phyloP scores from a whole-genome alignment of 176 grass and related monocot species.

The Carex myosuroides region DNA sequence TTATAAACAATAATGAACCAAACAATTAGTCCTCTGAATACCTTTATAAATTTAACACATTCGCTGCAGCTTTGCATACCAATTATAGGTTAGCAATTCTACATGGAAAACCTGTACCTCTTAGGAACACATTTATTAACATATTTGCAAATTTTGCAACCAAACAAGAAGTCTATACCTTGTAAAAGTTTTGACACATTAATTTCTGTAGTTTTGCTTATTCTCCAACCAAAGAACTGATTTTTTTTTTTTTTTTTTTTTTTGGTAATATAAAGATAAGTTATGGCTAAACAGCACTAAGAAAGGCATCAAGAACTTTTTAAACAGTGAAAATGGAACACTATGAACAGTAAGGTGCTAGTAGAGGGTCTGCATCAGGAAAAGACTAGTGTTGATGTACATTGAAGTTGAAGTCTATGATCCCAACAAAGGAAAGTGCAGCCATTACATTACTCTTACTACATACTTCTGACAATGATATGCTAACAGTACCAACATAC shows the following conservation, averaged over 20 bases:
- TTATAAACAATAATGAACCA: not conserved
- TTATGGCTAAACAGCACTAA: not conserved
- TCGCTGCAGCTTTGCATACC: not conserved
- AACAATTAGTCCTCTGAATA: not conserved
- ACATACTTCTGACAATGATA: slow-evolving; percentile 20
- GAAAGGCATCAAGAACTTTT: not conserved
- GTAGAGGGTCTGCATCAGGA: slow-evolving; percentile 19
- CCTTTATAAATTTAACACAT: not conserved
- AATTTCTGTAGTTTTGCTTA: not conserved
- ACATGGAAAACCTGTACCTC: not conserved
- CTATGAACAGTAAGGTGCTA: not conserved
- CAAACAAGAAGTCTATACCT: not conserved
- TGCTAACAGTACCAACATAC: slow-evolving; percentile 23
- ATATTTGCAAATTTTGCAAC: not conserved
- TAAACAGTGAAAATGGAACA: slow-evolving; percentile 17
- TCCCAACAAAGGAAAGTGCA: slow-evolving; percentile 21
- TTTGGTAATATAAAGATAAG: not conserved
- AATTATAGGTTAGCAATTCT: not conserved
- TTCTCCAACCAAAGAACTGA: not conserved
- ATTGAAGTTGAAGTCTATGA: slow-evolving; percentile 29
- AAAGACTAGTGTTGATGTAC: slow-evolving; percentile 17
- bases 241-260: too few species aligned
- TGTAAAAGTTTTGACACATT: not conserved
- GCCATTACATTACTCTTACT: slow-evolving; percentile 2
- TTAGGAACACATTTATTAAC: not conserved